Percentiles rank a stretch among this genome's conserved stretches.
These are phyloP conservation scores for Fraxinus excelsior DNA, from an alignment of 257 asterid species.

Conservation along the genomic window DNA sequence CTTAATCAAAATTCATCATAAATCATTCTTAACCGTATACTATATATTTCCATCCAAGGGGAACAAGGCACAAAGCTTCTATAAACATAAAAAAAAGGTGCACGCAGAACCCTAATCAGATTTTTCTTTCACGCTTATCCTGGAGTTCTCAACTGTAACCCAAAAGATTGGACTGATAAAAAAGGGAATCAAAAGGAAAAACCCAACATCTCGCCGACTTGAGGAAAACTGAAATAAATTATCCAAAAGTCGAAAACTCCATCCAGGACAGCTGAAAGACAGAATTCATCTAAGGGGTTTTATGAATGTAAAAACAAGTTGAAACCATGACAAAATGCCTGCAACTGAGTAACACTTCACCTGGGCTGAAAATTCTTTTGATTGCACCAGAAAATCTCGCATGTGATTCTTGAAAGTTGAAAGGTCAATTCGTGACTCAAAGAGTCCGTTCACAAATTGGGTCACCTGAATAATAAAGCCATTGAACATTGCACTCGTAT, in stretches of 20 bases:
- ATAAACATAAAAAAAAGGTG: neutral
- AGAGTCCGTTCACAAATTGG: conserved; percentile 83
- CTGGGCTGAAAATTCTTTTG: conserved; percentile 98
- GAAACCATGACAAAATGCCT: neutral
- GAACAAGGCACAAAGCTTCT: neutral
- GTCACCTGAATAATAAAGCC: conserved; percentile 56
- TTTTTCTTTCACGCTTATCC: neutral
- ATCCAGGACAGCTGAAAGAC: neutral
- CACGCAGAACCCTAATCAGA: neutral
- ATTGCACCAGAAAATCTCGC: conserved; percentile 93
- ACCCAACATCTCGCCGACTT: neutral
- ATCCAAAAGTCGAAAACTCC: neutral
- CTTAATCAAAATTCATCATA: neutral
- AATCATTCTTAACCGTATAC: neutral
- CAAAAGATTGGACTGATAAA: neutral
- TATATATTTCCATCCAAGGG: neutral
- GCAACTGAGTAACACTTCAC: conserved; percentile 34
- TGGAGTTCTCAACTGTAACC: neutral
- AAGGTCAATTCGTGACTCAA: conserved; percentile 70
- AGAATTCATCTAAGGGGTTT: neutral
- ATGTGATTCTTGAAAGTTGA: conserved; percentile 79
- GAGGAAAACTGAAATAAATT: neutral
- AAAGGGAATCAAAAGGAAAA: neutral
- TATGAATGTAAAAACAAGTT: neutral
- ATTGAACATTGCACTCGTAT: neutral